These are phyloP conservation scores for Tulasnella sp. DNA, from an alignment of 768 basidiomycete genomes.

Conservation along the genomic window DNA sequence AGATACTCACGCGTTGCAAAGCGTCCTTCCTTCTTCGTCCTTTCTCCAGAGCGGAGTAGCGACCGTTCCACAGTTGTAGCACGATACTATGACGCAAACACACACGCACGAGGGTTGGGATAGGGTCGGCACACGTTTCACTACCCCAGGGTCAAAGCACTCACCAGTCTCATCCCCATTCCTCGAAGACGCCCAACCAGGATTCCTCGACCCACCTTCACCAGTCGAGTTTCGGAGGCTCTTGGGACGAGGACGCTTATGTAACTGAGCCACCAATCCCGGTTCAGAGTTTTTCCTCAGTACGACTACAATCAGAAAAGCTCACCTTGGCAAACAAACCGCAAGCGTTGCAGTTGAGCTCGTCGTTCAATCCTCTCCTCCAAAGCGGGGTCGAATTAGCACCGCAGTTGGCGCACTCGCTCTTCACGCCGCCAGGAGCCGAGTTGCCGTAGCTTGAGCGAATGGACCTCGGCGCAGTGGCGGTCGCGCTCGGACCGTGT, in stretches of 20 bases:
- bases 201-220: conserved; percentile 42
- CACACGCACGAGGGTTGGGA: not conserved
- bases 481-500: conserved; percentile 2
- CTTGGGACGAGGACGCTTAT: conserved; percentile 81
- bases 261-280: conserved; percentile 25
- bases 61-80: conserved; percentile 83
- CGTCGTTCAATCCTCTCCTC: conserved; percentile 77
- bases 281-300: not conserved
- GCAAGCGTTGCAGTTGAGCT: conserved; percentile 78
- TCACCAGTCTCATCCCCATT: conserved; percentile 53
- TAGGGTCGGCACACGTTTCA: not conserved
- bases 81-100: conserved; percentile 45
- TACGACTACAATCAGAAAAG: conserved; percentile 14
- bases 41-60: conserved; percentile 85
- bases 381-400: conserved; percentile 83
- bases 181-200: conserved; percentile 55
- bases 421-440: conserved; percentile 52
- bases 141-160: not conserved
- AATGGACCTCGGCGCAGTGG: conserved; percentile 8
- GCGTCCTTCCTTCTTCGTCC: conserved; percentile 83
- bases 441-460: conserved; percentile 24
- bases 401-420: conserved; percentile 80
- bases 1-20: conserved; percentile 71
- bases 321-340: conserved; percentile 79
- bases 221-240: conserved; percentile 71